phyloP scores from a whole-genome alignment of 2,329 filamentous ascomycete species.

The Arthrobotrys musiformis region DNA sequence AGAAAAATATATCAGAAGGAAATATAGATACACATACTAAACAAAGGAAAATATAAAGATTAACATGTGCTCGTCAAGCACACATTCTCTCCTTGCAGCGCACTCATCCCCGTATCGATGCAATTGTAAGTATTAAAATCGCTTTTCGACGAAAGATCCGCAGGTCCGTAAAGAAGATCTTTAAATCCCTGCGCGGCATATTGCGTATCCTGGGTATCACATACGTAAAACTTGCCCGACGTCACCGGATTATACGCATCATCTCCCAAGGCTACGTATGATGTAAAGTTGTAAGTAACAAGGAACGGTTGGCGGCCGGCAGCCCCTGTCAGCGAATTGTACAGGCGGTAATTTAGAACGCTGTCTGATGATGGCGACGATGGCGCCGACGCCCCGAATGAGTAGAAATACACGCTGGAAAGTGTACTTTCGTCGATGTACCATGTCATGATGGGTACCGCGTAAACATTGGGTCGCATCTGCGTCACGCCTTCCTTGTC shows the following conservation, averaged over 20 bases:
- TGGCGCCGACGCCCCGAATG: too few species aligned
- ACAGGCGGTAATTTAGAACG: neutral
- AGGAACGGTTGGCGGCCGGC: neutral
- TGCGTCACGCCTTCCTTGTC: neutral
- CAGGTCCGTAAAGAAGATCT: neutral
- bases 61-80: neutral
- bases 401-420: too few species aligned
- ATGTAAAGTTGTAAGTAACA: neutral
- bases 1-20: neutral
- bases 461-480: too few species aligned
- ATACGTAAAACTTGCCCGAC: neutral
- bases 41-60: neutral
- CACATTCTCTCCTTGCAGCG: neutral
- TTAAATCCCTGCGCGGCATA: neutral
- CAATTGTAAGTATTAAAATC: neutral
- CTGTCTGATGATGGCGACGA: neutral
- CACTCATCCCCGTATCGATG: neutral
- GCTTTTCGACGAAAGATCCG: neutral
- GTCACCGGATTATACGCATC: neutral
- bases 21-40: neutral
- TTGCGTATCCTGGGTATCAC: neutral
- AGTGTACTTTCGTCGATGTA: too few species aligned
- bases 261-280: neutral
- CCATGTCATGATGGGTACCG: neutral
- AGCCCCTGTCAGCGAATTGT: too few species aligned